Percentiles rank a stretch among this genome's conserved stretches.
Conservation (phyloP, 1,139 yeast species). For the Saccharomycopsis hybrid region DNA sequence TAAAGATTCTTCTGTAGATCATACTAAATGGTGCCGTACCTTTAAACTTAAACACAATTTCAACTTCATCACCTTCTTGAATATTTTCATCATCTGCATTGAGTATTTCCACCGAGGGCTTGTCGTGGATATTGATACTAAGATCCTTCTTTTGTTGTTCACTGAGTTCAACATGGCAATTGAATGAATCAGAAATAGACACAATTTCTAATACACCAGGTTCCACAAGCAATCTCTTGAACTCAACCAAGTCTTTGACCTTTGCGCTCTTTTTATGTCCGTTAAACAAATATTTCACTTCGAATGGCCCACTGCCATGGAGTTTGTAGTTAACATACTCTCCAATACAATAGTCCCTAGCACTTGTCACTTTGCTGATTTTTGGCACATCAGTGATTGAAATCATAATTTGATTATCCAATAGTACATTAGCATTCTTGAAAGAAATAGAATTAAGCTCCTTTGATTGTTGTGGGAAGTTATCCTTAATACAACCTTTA, state of each 20-base stretch:
- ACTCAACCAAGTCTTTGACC: conserved; percentile 42
- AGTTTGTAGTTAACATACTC: conserved; percentile 75
- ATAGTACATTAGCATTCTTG: conserved; percentile 23
- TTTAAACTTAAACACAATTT: conserved; percentile 56
- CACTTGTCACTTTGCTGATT: conserved; percentile 38
- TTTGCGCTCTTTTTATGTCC: conserved; percentile 53
- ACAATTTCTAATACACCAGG: conserved; percentile 70
- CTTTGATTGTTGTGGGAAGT: conserved; percentile 34
- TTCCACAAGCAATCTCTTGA: conserved; percentile 69
- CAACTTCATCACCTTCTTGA: conserved; percentile 85
- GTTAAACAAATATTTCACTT: conserved; percentile 67
- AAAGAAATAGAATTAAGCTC: conserved; percentile 8
- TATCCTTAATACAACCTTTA: conserved; percentile 57
- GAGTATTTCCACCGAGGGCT: conserved; percentile 91
- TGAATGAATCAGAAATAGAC: conserved; percentile 69
- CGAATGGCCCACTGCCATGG: conserved; percentile 76
- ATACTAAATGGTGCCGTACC: conserved; percentile 68
- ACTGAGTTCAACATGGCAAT: conserved; percentile 60
- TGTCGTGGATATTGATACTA: conserved; percentile 56
- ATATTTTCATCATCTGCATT: conserved; percentile 66
- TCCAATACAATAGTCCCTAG: conserved; percentile 75
- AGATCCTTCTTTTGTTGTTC: conserved; percentile 37
- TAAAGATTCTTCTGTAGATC: conserved; percentile 38
- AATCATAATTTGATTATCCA: conserved; percentile 32
- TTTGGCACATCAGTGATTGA: conserved; percentile 74